Base-by-base conservation (phyloP, 2,329 filamentous ascomycete genomes). In the Shiraia bambusicola region DNA sequence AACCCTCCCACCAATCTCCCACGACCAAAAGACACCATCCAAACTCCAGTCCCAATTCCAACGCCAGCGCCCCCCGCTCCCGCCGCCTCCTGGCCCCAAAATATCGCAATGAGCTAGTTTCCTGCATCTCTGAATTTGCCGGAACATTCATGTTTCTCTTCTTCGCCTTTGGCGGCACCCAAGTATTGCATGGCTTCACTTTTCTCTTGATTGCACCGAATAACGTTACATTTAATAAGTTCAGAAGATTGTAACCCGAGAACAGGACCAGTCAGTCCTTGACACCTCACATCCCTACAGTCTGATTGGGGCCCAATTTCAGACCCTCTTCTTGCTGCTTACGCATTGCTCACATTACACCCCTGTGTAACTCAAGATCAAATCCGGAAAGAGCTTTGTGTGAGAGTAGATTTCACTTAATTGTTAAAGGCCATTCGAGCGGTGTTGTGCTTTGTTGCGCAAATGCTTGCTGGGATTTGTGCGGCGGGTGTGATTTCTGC, bases 121-220 rank as follows among this genome's bases (percentile, higher is more conserved):
- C 69, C 2, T 54, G 58, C 3, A 34, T 58, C 2, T 63, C 66
- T 10, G 69, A 71, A 29, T 69, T 70, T 17, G 60, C 63, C 3
- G 69, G 69, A 3, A 71, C 69, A 2, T 69, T 67, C 41, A 61
- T 70, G 63, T 71, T 71, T 36, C 55, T 71, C 3, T 70, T 69
- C 58, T 69, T 70, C 28, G 66, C 67, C 0, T 70, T 66, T 40
- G 65, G 63, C 2, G 68, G 66, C 3, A 69, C 67, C 0, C 59
- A 63, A 26, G 65, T 69, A n/a, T n/a, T n/a, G n/a, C n/a, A n/a
- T n/a, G n/a, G n/a, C n/a, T n/a, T n/a, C n/a, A n/a, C n/a, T n/a
- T n/a, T n/a, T n/a, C n/a, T n/a, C n/a, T n/a, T n/a, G n/a, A n/a
- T n/a, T n/a, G n/a, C n/a, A n/a, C n/a, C n/a, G n/a, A n/a, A n/a